A percentile compares a stretch with the other conserved stretches of the same genome.
Evolutionary conservation across 2,329 filamentous ascomycete species (phyloP).

Genomic region (Sporothrix protearum): DNA sequence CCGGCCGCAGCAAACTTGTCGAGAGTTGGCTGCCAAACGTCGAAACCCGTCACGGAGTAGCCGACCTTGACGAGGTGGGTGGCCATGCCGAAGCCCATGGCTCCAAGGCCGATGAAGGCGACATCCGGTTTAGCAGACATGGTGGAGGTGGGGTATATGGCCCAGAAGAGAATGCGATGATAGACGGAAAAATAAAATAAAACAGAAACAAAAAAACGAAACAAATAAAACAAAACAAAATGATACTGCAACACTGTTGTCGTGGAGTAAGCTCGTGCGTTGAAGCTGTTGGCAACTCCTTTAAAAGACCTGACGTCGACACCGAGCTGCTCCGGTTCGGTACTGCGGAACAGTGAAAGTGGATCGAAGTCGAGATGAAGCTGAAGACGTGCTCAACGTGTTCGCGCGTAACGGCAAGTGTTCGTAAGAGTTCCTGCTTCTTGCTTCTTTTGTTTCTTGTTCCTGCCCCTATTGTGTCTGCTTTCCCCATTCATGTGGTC

Average conservation of each 20-base stretch:
- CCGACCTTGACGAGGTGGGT: slow-evolving; percentile 66
- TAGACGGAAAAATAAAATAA: neutral
- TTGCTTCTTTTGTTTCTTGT: neutral
- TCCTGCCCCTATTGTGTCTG: neutral
- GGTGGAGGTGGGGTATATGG: slow-evolving; percentile 17
- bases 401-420: neutral
- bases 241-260: neutral
- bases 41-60: slow-evolving; percentile 66
- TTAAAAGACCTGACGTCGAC: neutral
- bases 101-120: slow-evolving; percentile 71
- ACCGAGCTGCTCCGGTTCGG: neutral
- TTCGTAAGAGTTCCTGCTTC: too few species aligned
- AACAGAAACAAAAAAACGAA: neutral
- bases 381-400: neutral
- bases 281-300: neutral
- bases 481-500: neutral
- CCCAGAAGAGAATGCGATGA: neutral
- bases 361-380: neutral
- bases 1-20: slow-evolving; percentile 62
- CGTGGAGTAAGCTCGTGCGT: neutral
- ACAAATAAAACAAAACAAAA: neutral
- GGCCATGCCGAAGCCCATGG: slow-evolving; percentile 81
- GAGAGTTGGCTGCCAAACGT: slow-evolving; percentile 65
- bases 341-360: neutral
- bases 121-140: slow-evolving; percentile 42